phyloP scores from a whole-genome alignment of 2,329 filamentous ascomycete genomes.

The Fusarium sp. region DNA sequence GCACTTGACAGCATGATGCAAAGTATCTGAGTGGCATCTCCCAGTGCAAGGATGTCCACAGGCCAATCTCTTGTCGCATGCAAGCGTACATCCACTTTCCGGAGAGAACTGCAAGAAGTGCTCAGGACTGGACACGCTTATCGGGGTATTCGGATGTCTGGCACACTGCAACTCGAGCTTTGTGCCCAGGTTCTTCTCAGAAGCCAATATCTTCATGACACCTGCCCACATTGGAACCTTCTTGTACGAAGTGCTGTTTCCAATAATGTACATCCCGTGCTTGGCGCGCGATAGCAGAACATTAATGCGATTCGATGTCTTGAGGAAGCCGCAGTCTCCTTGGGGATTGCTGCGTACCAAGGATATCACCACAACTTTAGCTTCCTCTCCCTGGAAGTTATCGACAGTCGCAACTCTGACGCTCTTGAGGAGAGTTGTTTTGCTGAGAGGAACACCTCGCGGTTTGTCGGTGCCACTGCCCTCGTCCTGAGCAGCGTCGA shows the following conservation, averaged over 20 bases:
- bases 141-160: neutral
- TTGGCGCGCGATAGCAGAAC: neutral
- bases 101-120: conserved; percentile 2
- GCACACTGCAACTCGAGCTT: neutral
- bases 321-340: neutral
- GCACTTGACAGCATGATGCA: neutral
- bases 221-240: neutral
- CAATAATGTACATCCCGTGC: conserved; percentile 5
- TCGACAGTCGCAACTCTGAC: conserved; percentile 6
- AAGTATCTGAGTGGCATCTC: neutral
- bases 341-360: neutral
- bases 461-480: too few relatives aligned
- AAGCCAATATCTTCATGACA: neutral
- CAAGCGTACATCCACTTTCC: neutral
- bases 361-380: neutral
- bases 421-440: conserved; percentile 3
- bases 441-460: neutral
- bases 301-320: conserved; percentile 1
- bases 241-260: neutral
- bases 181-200: neutral
- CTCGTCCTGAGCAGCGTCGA: neutral
- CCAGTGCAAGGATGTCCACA: neutral
- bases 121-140: neutral
- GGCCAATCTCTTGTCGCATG: neutral
- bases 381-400: conserved; percentile 9